Evolutionary conservation across 78 protist genomes (phyloP).

Genomic region (Planoprotostelium fungivorum): DNA sequence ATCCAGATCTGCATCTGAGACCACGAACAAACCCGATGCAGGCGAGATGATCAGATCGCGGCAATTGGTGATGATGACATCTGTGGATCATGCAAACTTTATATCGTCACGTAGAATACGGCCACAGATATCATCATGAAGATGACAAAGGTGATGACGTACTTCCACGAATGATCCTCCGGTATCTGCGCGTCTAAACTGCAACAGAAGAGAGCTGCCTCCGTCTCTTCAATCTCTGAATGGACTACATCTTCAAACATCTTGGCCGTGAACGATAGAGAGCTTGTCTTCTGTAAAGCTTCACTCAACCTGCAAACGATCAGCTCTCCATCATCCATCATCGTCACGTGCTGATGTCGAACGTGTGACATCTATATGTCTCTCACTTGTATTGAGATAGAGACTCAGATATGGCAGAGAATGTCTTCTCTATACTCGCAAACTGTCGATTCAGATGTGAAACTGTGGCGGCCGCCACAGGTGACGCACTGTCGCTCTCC

Average conservation of each 20-base stretch:
- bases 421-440: neutral
- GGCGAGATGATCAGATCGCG: too few relatives aligned
- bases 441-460: neutral
- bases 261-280: neutral
- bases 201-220: neutral
- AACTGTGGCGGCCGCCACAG: neutral
- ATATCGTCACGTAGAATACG: too few relatives aligned
- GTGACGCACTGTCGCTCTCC: neutral
- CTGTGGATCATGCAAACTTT: too few relatives aligned
- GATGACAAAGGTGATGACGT: too few relatives aligned
- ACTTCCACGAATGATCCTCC: neutral
- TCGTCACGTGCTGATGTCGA: neutral
- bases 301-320: neutral
- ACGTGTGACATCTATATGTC: neutral
- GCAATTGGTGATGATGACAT: too few relatives aligned
- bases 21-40: too few relatives aligned
- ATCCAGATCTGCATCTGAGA: too few relatives aligned
- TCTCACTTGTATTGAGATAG: neutral
- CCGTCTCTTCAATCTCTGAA: neutral
- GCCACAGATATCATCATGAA: too few relatives aligned
- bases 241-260: neutral
- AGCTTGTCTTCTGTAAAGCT: neutral
- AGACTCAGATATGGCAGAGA: neutral
- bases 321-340: neutral
- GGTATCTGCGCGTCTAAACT: neutral